Base-by-base conservation (phyloP, 371 early-diverging fungal species). In the Apophysomyces sp. region DNA sequence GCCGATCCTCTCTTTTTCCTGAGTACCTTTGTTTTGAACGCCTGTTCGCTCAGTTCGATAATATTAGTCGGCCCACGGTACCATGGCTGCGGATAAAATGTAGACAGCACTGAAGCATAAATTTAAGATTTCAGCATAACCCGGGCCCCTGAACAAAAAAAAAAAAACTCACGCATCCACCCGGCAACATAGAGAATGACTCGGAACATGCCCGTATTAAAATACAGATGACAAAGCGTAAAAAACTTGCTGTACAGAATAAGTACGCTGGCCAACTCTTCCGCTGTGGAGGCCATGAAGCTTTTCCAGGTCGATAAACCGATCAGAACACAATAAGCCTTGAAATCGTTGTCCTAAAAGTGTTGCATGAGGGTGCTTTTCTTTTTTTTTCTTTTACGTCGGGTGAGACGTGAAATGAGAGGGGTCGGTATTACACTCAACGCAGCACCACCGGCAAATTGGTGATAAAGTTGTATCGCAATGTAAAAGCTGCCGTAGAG, bases 31-130 rank as follows among this genome's bases (percentile, higher is more conserved):
- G 68, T 64, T 56, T 57, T 41, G 56, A 74, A 71, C 5, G 62
- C 64, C 3, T 55, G 31, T 56, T 69, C 72, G 30, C 56, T 75
- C 0, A 81, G 56, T 53, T 81, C 82, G 32, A 55, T 55, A 53
- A 81, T 75, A 27, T 78, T 75, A 24, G 80, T 80, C 7, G 86
- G 81, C 1, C 86, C 86, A 30, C 72, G 81, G 55, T 86, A 86
- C 65, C 85, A 73, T 13, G 86, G 86, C 32, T 84, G 86, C 32
- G 84, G 84, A 29, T 83, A 72, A 2, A 80, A 52, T 16, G 79
- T 73, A 15, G 83, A 86, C 30, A 86, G 55, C 0, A 62, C 85
- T 85, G 60, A 2, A 55, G 15, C 12, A 3, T 24, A 0, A 18
- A 24, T 37, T 40, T 34, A 30, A n/a, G n/a, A n/a, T 24, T 29